Percentiles rank a stretch among this genome's conserved stretches.
phyloP scores from a whole-genome alignment of 257 asterid genomes.

The Henckelia pumila region DNA sequence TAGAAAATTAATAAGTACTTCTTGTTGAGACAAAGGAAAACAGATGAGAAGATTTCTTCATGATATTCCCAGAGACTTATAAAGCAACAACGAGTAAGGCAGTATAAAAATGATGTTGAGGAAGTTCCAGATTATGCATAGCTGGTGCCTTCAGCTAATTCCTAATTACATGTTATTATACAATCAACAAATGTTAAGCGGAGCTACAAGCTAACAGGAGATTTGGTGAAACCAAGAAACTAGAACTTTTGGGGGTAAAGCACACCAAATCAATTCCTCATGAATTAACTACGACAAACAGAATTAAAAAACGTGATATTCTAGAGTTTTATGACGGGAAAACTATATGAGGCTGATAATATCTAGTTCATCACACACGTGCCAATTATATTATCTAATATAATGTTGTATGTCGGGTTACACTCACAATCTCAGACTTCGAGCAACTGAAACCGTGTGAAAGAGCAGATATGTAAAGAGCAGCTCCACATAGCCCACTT shows the following conservation, averaged over 20 bases:
- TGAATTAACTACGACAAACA: conserved; percentile 16
- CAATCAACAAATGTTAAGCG: neutral
- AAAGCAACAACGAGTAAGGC: conserved; percentile 2
- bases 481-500: conserved; percentile 95
- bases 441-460: conserved; percentile 65
- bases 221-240: conserved; percentile 5
- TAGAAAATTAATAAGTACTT: conserved; percentile 19
- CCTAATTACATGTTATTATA: too few species aligned
- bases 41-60: conserved; percentile 5
- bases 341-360: neutral
- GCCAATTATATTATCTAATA: conserved; percentile 15
- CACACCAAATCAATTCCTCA: conserved; percentile 8
- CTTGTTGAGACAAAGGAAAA: conserved; percentile 5
- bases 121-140: conserved; percentile 18
- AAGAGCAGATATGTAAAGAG: conserved; percentile 78
- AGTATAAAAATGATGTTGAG: conserved; percentile 11
- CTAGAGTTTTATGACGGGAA: conserved; percentile 13
- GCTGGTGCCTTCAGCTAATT: conserved; percentile 16
- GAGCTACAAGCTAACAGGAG: neutral
- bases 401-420: conserved; percentile 11
- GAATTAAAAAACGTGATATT: conserved; percentile 3
- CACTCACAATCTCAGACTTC: conserved; percentile 75
- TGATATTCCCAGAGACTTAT: conserved; percentile 14
- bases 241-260: neutral
- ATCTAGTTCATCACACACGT: conserved; percentile 7